A percentile compares a stretch with the other conserved stretches of the same genome.
Conservation (phyloP, 176 grass and related monocot genomes). For the Phyllostachys edulis region DNA sequence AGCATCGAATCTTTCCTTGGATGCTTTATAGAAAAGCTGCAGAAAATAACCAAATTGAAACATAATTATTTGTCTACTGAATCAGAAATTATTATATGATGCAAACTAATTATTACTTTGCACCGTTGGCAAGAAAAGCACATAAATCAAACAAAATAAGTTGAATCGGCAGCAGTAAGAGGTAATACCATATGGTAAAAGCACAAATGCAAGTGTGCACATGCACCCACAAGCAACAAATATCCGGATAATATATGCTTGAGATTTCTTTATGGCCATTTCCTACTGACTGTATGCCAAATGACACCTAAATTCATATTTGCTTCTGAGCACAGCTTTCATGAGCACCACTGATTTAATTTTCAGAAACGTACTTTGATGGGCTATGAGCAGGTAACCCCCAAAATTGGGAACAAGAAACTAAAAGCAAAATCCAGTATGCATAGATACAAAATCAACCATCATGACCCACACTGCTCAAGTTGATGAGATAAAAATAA, state of each 20-base stretch:
- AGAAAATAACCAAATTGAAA: slow-evolving; percentile 27
- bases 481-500: not conserved
- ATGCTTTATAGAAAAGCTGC: slow-evolving; percentile 93
- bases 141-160: not conserved
- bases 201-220: not conserved
- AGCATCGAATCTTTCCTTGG: slow-evolving; percentile 83
- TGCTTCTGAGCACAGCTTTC: not conserved
- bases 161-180: not conserved
- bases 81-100: not conserved
- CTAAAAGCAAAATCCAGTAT: not conserved
- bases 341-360: not conserved
- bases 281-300: not conserved
- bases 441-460: not conserved
- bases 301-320: not conserved
- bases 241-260: not conserved
- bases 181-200: not conserved
- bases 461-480: not conserved
- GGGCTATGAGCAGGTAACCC: slow-evolving; percentile 13
- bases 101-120: not conserved
- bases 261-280: not conserved
- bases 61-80: not conserved
- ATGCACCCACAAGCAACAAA: not conserved
- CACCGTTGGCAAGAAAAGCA: not conserved
- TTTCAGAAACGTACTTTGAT: not conserved
- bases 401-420: not conserved